phyloP scores from a whole-genome alignment of 176 grass and related monocot genomes.

The Hordeum vulgare region MorexV3_pseudomolecules_assembly NC_058522.1:526488005-526488504 shows the following conservation, averaged over 20 bases:
- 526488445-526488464: not conserved
- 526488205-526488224: constrained; percentile 5
- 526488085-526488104: constrained; percentile 34
- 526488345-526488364: constrained; percentile 16
- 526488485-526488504: constrained; percentile 45
- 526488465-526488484: constrained; percentile 35
- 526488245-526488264: constrained; percentile 3
- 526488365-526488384: constrained; percentile 41
- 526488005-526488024: constrained; percentile 44
- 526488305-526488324: not conserved
- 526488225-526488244: not conserved
- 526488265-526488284: constrained; percentile 17
- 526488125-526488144: constrained; percentile 10
- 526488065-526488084: constrained; percentile 32
- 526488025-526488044: constrained; percentile 18
- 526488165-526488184: constrained; percentile 18
- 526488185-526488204: constrained; percentile 12
- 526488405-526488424: constrained; percentile 32
- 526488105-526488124: constrained; percentile 17
- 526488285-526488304: constrained; percentile 2
- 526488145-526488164: not conserved
- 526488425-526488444: constrained; percentile 50
- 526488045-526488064: not conserved
- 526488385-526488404: constrained; percentile 45
- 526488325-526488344: constrained; percentile 28